Conservation (phyloP, 495 filamentous ascomycete genomes). For the Penicillium longicatenatum region DNA sequence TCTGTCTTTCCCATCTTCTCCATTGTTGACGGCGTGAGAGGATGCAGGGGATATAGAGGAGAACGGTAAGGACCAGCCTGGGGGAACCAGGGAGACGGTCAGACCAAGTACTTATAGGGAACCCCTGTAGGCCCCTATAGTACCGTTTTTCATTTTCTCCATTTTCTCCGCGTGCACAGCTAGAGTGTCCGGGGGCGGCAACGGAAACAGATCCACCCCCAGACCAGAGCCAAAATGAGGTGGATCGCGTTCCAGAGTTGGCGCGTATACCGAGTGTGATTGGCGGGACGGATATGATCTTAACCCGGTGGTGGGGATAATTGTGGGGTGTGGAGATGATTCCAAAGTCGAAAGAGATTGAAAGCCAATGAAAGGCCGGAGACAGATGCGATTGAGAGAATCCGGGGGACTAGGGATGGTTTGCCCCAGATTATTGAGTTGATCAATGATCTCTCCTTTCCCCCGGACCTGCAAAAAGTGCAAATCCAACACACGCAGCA, state of each 20-base stretch:
- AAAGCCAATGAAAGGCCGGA: not conserved
- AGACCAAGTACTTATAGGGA: not conserved
- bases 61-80: not conserved
- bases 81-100: not conserved
- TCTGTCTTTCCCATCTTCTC: conserved; percentile 20
- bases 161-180: not conserved
- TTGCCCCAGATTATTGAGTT: not conserved
- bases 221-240: not conserved
- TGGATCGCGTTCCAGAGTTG: no score
- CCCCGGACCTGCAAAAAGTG: no score
- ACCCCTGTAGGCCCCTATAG: no score
- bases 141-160: not conserved
- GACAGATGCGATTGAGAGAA: not conserved
- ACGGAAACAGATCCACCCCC: conserved; percentile 5
- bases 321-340: conserved; percentile 8
- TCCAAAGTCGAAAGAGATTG: no score
- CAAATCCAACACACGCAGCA: no score
- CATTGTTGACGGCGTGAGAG: not conserved
- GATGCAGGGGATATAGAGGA: not conserved
- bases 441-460: not conserved
- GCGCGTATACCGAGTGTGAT: not conserved
- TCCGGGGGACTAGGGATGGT: not conserved
- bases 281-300: conserved; percentile 9
- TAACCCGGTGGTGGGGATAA: conserved; percentile 14
- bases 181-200: conserved; percentile 5